Base-by-base conservation (phyloP, 352 stramenopile genomes). In the Aphanomyces astaci region DNA sequence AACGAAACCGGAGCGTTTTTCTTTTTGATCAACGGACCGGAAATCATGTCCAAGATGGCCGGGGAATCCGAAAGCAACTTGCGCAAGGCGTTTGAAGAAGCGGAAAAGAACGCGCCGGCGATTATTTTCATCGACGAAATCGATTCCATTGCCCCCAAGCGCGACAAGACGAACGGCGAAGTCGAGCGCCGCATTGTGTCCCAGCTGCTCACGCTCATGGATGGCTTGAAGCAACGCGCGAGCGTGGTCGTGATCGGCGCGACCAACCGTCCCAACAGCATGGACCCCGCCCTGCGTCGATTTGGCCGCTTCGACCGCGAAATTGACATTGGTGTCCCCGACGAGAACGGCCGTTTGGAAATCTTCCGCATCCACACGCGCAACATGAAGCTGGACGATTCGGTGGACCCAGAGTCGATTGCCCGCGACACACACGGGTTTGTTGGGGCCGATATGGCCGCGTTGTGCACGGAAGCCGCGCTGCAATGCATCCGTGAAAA, bases 111-210 rank as follows among this genome's bases (percentile, higher is more conserved):
- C 77, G 95, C 96, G 2, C 97, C 97, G 24, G 91, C 96, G n/a
- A 99, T 99, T 76, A 99, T 99, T 71, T 99, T 99, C 74, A 99
- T 99, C 76, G 97, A 99, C 81, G 97, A 99, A 70, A 99, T 99
- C 72, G 97, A 99, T 76, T 99, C 96, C 15, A 92, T 94, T 66
- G 96, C 96, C 9, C 97, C 97, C 1, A 99, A 99, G 81, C 86
- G 97, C 79, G 97, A 99, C 65, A 99, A 99, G 85, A 98, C 96
- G 22, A 98, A 99, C 75, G 97, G 97, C 39, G 97, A 99, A 76
- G 96, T 99, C 22, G 97, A 99, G 77, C 90, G 95, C 59, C 92
- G 97, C 71, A 99, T 99, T 73, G 97, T 99, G 28, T 98, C 84
- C 70, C 96, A 99, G 84, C 80, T 99, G 64, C 78, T 99, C 27